A percentile compares a stretch with the other conserved stretches of the same genome.
Evolutionary conservation across 176 grass and related monocot genomes (phyloP).

Genomic region (Zea mays): DNA sequence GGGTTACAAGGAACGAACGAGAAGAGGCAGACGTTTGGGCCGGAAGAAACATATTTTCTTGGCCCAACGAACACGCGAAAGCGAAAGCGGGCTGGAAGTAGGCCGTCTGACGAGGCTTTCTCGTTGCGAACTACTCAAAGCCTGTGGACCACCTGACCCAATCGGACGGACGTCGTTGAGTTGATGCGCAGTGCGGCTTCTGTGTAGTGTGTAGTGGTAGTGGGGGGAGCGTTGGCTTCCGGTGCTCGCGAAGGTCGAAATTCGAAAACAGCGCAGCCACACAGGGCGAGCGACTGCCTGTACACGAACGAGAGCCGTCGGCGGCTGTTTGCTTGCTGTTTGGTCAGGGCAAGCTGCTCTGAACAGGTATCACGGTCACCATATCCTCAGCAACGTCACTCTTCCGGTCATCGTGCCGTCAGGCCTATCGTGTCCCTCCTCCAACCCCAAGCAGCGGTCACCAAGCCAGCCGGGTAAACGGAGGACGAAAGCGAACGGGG

Average conservation of each 20-base stretch:
- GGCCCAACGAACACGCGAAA: neutral
- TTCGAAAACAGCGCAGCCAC: neutral
- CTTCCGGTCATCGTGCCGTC: neutral
- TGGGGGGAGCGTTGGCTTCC: neutral
- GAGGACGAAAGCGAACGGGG: neutral
- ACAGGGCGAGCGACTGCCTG: no score
- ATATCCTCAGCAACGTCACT: neutral
- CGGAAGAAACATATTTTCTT: neutral
- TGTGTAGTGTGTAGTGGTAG: no score
- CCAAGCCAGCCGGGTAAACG: neutral
- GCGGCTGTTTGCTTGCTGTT: neutral
- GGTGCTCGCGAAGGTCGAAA: neutral
- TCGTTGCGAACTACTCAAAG: neutral
- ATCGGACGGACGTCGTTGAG: neutral
- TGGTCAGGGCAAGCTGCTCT: neutral
- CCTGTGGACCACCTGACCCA: neutral
- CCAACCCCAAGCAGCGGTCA: neutral
- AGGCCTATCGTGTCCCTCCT: neutral
- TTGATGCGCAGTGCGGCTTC: neutral
- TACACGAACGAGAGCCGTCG: no score
- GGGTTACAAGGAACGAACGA: neutral
- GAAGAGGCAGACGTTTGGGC: neutral
- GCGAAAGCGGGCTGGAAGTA: neutral
- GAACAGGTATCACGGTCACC: conserved; percentile 2
- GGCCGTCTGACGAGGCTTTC: neutral